Evolutionary conservation across 129 eudicot species (phyloP).

Genomic region (Tagetes patula): DNA sequence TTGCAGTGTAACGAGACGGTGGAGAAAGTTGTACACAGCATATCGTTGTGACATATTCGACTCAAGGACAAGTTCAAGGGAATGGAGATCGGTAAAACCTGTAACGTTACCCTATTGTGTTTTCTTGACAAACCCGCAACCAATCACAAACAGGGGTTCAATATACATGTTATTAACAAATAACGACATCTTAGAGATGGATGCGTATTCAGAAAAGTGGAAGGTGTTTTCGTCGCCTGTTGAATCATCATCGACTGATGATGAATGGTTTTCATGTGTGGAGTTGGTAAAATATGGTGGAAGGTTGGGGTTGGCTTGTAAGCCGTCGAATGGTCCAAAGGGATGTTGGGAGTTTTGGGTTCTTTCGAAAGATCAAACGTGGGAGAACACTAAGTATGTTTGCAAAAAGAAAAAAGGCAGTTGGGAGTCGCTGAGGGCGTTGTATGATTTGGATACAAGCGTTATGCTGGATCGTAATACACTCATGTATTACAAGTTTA

Average conservation of each 20-base stretch:
- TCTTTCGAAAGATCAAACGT: neutral
- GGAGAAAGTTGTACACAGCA: neutral
- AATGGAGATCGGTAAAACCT: neutral
- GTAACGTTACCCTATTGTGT: neutral
- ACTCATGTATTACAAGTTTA: conserved; percentile 2
- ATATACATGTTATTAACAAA: conserved; percentile 15
- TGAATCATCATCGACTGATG: neutral
- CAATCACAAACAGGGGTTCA: conserved; percentile 19
- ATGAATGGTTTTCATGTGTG: neutral
- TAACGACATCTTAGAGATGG: neutral
- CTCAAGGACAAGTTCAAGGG: neutral
- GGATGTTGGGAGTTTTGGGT: conserved; percentile 21
- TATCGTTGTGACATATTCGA: conserved; percentile 23
- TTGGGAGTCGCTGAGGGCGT: neutral
- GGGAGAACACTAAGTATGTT: neutral
- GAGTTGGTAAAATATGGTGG: conserved; percentile 7
- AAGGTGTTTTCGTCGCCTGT: neutral
- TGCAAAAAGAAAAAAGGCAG: neutral
- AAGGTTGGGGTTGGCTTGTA: conserved; percentile 13
- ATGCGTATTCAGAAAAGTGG: conserved; percentile 12
- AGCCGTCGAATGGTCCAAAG: neutral
- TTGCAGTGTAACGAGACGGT: neutral
- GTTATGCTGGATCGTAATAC: neutral
- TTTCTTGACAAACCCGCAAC: neutral
- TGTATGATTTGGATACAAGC: neutral